Base-by-base conservation (phyloP, 2,329 filamentous ascomycete species). In the Phialophora chinensis region DNA sequence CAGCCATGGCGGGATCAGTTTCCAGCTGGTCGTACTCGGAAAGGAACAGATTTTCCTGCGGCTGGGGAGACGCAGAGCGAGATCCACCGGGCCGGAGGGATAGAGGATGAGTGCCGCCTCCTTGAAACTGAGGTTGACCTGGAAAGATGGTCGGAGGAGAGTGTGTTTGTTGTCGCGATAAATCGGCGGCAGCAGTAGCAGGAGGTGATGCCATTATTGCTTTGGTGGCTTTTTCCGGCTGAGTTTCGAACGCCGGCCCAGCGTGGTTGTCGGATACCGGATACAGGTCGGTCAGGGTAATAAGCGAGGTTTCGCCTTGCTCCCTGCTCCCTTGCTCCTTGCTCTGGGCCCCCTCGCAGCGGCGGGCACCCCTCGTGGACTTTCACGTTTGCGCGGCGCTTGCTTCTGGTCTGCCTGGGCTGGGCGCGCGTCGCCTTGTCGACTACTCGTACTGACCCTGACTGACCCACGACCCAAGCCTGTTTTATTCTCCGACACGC, bases 51-150 rank as follows among this genome's bases (percentile, higher is more conserved):
- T 44, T 44, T 20, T 62, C 47, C 49, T 61, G 59, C 10, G 66
- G 66, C 55, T 68, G 64, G 58, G 68, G 69, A 35, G 69, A 66
- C 29, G 47, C 52, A 50, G 69, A 67, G 38, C 66, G 66, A 62
- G 70, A 63, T 23, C 63, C 69, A 31, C 70, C 70, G 53, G 68
- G 69, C 60, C 68, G 65, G n/a, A 71, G 56, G 47, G 63, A 60
- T 5, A 63, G 49, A 35, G 69, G 69, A 60, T 71, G 67, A 42
- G 27, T 42, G 47, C 66, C 60, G 31, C 52, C 54, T 49, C 44
- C 54, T 65, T 60, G 62, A 23, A 53, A 57, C 4, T 63, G 42
- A 27, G 35, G 31, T 49, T 14, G 38, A 44, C 38, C 38, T 42
- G 53, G 64, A 52, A 50, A 31, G 42, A 50, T 20, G 25, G 38